Evolutionary conservation across 2,329 filamentous ascomycete species (phyloP).

Genomic region (Geosmithia flava): DNA sequence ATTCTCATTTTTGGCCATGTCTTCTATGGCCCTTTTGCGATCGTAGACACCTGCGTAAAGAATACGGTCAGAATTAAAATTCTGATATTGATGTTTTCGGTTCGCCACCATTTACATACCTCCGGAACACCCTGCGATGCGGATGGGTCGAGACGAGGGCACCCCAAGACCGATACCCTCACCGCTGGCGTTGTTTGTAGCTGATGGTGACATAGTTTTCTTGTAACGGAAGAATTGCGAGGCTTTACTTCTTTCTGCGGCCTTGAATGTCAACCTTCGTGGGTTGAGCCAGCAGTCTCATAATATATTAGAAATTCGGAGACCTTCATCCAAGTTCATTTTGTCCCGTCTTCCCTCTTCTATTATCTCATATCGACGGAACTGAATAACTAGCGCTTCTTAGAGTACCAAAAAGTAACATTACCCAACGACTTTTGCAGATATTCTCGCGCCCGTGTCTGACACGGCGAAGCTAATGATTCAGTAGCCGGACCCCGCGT

Average conservation of each 20-base stretch:
- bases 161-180: conserved; percentile 4
- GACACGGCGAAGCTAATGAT: neutral
- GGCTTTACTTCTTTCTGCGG: too few relatives aligned
- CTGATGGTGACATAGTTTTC: conserved; percentile 8
- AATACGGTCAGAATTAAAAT: neutral
- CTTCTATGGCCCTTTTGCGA: conserved; percentile 13
- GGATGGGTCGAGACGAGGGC: conserved; percentile 10
- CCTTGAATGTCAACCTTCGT: too few relatives aligned
- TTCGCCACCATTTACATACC: conserved; percentile 4
- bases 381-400: too few relatives aligned
- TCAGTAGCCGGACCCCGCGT: neutral
- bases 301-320: too few relatives aligned
- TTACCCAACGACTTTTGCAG: too few relatives aligned
- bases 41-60: conserved; percentile 22
- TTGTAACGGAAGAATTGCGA: too few relatives aligned
- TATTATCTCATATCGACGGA: too few relatives aligned
- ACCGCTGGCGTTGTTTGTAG: conserved; percentile 4
- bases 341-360: too few relatives aligned
- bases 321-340: too few relatives aligned
- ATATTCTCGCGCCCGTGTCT: too few relatives aligned
- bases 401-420: too few relatives aligned
- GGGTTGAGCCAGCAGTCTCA: too few relatives aligned
- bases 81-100: neutral
- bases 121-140: conserved; percentile 15
- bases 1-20: conserved; percentile 12